Evolutionary conservation across 2,329 filamentous ascomycete species (phyloP).

Genomic region (Mariannaea elegans): DNA sequence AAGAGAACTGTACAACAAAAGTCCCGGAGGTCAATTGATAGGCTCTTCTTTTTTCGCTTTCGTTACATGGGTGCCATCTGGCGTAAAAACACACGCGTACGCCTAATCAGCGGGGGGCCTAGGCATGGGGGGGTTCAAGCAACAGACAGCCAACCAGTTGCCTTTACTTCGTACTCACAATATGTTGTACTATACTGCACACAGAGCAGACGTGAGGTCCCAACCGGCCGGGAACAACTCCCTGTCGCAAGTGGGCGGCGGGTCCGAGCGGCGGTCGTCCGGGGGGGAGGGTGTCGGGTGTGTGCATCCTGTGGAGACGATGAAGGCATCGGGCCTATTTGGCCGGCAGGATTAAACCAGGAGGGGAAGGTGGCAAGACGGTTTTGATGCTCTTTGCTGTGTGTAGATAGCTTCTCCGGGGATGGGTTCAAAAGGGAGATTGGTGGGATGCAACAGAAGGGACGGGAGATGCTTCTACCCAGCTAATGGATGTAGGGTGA

Average conservation of each 20-base stretch:
- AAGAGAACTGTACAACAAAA: constrained; percentile 5
- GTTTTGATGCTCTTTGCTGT: background rate
- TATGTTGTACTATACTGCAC: too few species aligned
- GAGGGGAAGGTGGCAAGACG: constrained; percentile 19
- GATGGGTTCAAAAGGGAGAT: too few species aligned
- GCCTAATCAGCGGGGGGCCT: too few species aligned
- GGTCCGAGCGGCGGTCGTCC: background rate
- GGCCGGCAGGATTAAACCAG: background rate
- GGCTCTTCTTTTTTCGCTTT: background rate
- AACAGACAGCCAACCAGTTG: background rate
- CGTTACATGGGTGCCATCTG: background rate
- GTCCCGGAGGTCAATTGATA: background rate
- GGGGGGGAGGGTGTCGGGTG: background rate
- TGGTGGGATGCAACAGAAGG: background rate
- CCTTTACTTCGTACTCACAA: too few species aligned
- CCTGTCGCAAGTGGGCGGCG: background rate
- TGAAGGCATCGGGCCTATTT: constrained; percentile 14
- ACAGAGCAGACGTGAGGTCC: background rate
- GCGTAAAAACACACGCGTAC: too few species aligned
- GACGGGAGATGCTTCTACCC: background rate
- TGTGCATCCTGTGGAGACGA: background rate
- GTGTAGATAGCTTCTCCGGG: too few species aligned
- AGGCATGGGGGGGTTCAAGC: background rate
- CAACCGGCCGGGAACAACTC: constrained; percentile 20
- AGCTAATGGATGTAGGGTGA: background rate